Conservation (phyloP, 208 protist species). For the Tritrichomonas musculus region DNA sequence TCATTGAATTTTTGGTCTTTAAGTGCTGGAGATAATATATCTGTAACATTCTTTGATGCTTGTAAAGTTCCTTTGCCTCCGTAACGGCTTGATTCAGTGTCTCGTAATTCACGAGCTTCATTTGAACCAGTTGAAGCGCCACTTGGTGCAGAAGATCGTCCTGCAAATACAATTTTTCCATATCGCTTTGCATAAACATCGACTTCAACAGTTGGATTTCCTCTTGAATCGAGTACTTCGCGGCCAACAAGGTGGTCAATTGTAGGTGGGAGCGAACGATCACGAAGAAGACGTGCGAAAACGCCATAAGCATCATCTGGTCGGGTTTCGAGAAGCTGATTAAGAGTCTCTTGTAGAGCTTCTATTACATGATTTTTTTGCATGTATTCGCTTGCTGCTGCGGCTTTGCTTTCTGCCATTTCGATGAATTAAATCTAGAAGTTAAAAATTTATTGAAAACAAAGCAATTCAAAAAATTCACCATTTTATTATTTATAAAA, state of each 20-base stretch:
- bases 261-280: background rate
- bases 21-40: slow-evolving; percentile 74
- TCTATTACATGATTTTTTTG: background rate
- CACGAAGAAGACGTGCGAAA: background rate
- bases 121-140: slow-evolving; percentile 96
- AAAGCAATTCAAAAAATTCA: too few relatives aligned
- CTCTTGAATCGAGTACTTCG: slow-evolving; percentile 1
- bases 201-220: slow-evolving; percentile 36
- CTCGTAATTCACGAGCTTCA: slow-evolving; percentile 86
- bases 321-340: background rate
- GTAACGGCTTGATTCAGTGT: slow-evolving; percentile 80
- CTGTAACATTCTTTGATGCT: slow-evolving; percentile 91
- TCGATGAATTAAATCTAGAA: too few relatives aligned
- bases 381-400: background rate
- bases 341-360: background rate
- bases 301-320: background rate
- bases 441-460: too few relatives aligned
- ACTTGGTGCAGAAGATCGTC: slow-evolving; percentile 68
- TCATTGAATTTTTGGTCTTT: slow-evolving; percentile 43
- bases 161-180: background rate
- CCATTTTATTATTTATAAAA: too few relatives aligned
- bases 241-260: background rate
- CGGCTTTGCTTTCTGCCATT: too few relatives aligned
- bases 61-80: slow-evolving; percentile 83
- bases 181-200: background rate